phyloP scores from a whole-genome alignment of 768 basidiomycete species.

The Kwoniella botswanensis region DNA sequence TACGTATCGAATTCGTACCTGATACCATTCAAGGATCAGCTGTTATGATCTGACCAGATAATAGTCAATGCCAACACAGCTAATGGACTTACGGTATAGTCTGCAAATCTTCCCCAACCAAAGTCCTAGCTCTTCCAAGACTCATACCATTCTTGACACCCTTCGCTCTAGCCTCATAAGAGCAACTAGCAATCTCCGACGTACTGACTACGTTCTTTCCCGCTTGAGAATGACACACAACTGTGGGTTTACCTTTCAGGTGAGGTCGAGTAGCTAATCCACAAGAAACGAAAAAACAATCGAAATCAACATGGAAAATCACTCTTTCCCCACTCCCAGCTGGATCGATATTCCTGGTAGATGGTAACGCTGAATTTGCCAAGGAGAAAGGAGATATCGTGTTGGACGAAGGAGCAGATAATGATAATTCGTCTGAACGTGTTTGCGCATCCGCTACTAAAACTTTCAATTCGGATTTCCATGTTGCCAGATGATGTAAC shows the following conservation, averaged over 20 bases:
- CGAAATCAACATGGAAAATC: conserved; percentile 68
- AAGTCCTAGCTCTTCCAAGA: conserved; percentile 49
- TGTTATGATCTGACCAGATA: not conserved
- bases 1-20: conserved; percentile 93
- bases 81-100: conserved; percentile 61
- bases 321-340: conserved; percentile 60
- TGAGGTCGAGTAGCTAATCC: conserved; percentile 79
- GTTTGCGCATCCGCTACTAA: conserved; percentile 81
- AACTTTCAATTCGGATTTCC: conserved; percentile 85
- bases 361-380: conserved; percentile 46
- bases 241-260: conserved; percentile 82
- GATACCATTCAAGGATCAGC: conserved; percentile 10
- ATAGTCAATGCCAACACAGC: not conserved
- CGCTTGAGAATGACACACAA: conserved; percentile 93
- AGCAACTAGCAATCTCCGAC: conserved; percentile 84
- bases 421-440: conserved; percentile 57
- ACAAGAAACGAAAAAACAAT: conserved; percentile 96
- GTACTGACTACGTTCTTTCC: conserved; percentile 80
- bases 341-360: conserved; percentile 2
- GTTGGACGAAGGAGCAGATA: conserved; percentile 32
- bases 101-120: conserved; percentile 49
- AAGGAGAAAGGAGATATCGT: conserved; percentile 41
- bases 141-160: conserved; percentile 96
- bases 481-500: conserved; percentile 86
- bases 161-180: conserved; percentile 87